Evolutionary conservation across 768 basidiomycete genomes (phyloP).

Genomic region (Phlebiopsis flavidoalba): DNA sequence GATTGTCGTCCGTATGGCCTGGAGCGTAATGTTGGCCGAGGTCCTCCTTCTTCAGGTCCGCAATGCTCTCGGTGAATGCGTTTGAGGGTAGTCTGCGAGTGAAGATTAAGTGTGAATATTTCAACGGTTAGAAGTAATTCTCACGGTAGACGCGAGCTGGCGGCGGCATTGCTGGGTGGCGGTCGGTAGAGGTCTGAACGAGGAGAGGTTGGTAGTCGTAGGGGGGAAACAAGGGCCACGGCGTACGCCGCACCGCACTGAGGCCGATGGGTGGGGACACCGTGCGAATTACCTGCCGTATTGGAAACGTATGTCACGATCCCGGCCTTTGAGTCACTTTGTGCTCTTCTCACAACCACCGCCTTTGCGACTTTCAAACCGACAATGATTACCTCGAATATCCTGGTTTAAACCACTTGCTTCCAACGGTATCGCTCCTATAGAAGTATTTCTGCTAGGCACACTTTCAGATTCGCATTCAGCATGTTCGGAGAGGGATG

Average conservation of each 20-base stretch:
- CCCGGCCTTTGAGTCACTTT: neutral
- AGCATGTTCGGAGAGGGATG: constrained; percentile 79
- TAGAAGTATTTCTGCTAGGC: constrained; percentile 9
- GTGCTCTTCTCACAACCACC: neutral
- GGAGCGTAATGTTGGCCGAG: constrained; percentile 66
- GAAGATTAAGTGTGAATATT: neutral
- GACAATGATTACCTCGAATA: constrained; percentile 60
- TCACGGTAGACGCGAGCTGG: constrained; percentile 1
- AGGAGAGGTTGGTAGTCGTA: neutral
- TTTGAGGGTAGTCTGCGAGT: constrained; percentile 58
- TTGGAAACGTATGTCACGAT: neutral
- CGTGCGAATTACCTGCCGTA: neutral
- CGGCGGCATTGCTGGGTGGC: constrained; percentile 1
- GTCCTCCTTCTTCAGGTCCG: constrained; percentile 79
- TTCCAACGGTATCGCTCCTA: neutral
- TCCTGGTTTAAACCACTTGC: constrained; percentile 20
- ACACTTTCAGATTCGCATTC: constrained; percentile 6
- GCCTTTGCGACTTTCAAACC: neutral
- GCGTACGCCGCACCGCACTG: neutral
- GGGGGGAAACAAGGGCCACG: neutral
- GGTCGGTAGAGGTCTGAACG: neutral
- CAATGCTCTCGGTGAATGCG: constrained; percentile 80
- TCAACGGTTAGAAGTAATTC: neutral
- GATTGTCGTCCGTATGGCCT: constrained; percentile 56
- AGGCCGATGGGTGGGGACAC: neutral